Base-by-base conservation (phyloP, 164 flowering plant genomes). In the Vitis cinerea region DNA sequence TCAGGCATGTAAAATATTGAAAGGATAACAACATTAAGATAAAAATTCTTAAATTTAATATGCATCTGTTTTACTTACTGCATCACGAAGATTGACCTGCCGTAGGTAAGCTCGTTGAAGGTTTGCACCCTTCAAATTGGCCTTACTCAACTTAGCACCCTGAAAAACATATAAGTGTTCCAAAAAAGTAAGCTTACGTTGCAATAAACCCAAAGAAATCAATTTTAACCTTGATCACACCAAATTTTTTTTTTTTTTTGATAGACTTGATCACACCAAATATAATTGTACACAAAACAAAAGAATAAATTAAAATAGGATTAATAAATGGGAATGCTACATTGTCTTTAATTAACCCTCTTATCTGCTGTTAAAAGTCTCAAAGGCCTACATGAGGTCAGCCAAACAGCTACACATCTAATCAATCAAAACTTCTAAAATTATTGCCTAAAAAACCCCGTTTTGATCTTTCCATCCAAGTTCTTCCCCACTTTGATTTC, bases 31-130 rank as follows among this genome's bases (percentile, higher is more conserved):
- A 0, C 44, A 37, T 37, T 6, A 37, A 37, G 44, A 37, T 37
- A 6, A 37, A 37, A 37, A 37, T 37, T 37, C 44, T 37, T 6
- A 4, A 3, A 37, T 7, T 37, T 37, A 37, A 37, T 37, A 37
- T 37, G 44, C 44, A 29, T 11, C 44, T 62, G 27, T 13, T 72
- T 63, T 65, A 80, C 93, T 87, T 80, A 91, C 98, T 8, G 98
- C 81, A 19, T 89, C 93, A n/a, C 90, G 88, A 51, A 94, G 88
- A 82, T 92, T 80, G 63, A 94, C 98, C 64, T 87, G 84, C 13
- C 96, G 83, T 23, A 94, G 70, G 77, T 91, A 94, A 63, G 98
- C 98, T 67, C 98, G 83, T 71, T 87, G 94, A 58, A 94, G 94
- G 73, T 92, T 94, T 68, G 98, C 98, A 65, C 87, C 88, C 68